Conservation (phyloP, 768 basidiomycete species). For the Cystobasidiopsis lactophilus region DNA sequence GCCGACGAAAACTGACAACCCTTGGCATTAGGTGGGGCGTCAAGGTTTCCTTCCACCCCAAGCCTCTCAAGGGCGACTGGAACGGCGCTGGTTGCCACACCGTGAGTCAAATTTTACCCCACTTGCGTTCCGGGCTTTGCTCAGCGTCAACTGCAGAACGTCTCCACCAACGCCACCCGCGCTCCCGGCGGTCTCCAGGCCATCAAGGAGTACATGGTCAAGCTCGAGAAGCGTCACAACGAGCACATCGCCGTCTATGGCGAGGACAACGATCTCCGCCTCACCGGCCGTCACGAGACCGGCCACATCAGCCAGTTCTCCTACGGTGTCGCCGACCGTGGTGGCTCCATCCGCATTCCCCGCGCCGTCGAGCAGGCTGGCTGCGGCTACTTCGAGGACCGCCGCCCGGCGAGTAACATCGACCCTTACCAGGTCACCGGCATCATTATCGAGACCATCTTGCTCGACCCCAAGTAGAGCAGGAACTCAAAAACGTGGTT, state of each 20-base stretch:
- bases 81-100: slow-evolving; percentile 96
- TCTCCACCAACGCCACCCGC: slow-evolving; percentile 81
- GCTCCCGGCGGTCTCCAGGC: slow-evolving; percentile 71
- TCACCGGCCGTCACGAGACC: slow-evolving; percentile 95
- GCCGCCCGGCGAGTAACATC: slow-evolving; percentile 94
- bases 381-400: slow-evolving; percentile 83
- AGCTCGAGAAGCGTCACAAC: slow-evolving; percentile 67
- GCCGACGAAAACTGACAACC: background rate
- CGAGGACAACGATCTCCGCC: slow-evolving; percentile 85
- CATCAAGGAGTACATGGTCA: slow-evolving; percentile 84
- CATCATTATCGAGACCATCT: slow-evolving; percentile 15
- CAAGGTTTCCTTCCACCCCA: slow-evolving; percentile 93
- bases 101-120: background rate
- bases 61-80: slow-evolving; percentile 92
- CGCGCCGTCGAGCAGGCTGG: slow-evolving; percentile 79
- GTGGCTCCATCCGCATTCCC: slow-evolving; percentile 60
- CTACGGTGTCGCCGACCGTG: slow-evolving; percentile 91
- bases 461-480: too few species aligned
- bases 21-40: slow-evolving; percentile 11
- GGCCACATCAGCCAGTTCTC: slow-evolving; percentile 78
- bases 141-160: slow-evolving; percentile 40
- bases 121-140: background rate
- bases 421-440: slow-evolving; percentile 86
- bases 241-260: slow-evolving; percentile 29
- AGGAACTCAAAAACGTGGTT: too few species aligned